Conservation (phyloP, 345 rosid species). For the Mangifera indica region DNA sequence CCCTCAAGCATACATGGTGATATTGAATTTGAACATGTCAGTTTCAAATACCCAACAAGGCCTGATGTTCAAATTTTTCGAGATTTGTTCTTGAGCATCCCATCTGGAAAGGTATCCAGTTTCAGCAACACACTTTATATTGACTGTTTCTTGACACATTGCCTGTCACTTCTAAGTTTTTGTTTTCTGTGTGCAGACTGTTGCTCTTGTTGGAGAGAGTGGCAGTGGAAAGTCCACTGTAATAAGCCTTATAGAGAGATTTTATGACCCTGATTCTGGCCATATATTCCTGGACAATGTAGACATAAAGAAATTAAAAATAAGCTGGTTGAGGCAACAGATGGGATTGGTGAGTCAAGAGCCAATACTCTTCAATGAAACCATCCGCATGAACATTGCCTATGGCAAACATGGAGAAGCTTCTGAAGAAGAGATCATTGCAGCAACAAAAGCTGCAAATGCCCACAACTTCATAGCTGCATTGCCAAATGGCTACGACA, state of each 20-base stretch:
- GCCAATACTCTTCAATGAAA: too few species aligned
- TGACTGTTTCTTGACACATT: too few species aligned
- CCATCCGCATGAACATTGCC: too few species aligned
- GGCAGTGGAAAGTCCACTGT: conserved; percentile 53
- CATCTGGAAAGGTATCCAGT: conserved; percentile 40
- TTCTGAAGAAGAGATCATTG: conserved; percentile 24
- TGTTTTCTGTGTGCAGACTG: conserved; percentile 27
- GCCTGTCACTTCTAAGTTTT: too few species aligned
- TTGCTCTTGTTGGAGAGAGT: conserved; percentile 54
- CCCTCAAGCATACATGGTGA: conserved; percentile 35
- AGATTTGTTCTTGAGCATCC: conserved; percentile 37
- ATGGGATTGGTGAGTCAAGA: too few species aligned
- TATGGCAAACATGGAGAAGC: too few species aligned
- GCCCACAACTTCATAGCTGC: conserved; percentile 32
- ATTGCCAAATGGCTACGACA: conserved; percentile 31
- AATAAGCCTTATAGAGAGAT: conserved; percentile 35
- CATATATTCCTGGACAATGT: background rate
- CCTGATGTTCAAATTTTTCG: conserved; percentile 41
- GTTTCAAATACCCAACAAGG: conserved; percentile 40
- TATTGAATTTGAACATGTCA: conserved; percentile 32
- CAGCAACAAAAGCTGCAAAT: conserved; percentile 29
- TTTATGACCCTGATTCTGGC: conserved; percentile 38
- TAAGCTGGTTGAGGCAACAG: too few species aligned
- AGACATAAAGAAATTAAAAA: too few species aligned
- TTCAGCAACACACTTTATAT: background rate